Evolutionary conservation across 441 rosid genomes (phyloP).

Genomic region (Biscutella laevigata): DNA sequence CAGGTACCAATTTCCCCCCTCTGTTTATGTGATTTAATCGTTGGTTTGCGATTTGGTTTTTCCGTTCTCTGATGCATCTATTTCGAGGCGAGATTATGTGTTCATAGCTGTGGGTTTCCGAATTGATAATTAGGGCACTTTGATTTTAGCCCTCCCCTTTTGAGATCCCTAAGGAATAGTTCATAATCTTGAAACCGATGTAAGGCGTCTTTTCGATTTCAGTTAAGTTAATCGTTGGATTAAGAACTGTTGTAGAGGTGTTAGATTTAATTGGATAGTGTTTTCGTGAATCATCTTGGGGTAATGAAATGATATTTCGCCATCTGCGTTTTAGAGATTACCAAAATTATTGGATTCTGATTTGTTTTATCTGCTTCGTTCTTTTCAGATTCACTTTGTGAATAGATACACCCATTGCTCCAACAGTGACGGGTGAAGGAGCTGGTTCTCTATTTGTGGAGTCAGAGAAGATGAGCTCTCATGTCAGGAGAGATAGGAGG

Average conservation of each 20-base stretch:
- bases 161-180: neutral
- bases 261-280: neutral
- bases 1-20: slow-evolving; percentile 17
- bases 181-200: neutral
- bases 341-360: neutral
- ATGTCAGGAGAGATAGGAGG: slow-evolving; percentile 48
- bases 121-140: slow-evolving; percentile 5
- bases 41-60: neutral
- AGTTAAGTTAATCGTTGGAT: neutral
- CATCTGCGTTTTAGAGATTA: neutral
- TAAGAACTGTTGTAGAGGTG: neutral
- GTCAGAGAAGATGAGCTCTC: slow-evolving; percentile 47
- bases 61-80: neutral
- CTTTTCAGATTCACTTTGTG: neutral
- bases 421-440: slow-evolving; percentile 17
- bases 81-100: neutral
- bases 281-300: neutral
- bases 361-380: neutral
- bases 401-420: neutral
- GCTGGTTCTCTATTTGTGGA: slow-evolving; percentile 21
- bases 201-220: neutral
- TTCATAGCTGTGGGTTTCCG: neutral
- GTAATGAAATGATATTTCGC: neutral
- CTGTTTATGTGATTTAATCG: neutral
- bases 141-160: neutral